Base-by-base conservation (phyloP, 805 yeast species). In the Metschnikowia lachancei region DNA sequence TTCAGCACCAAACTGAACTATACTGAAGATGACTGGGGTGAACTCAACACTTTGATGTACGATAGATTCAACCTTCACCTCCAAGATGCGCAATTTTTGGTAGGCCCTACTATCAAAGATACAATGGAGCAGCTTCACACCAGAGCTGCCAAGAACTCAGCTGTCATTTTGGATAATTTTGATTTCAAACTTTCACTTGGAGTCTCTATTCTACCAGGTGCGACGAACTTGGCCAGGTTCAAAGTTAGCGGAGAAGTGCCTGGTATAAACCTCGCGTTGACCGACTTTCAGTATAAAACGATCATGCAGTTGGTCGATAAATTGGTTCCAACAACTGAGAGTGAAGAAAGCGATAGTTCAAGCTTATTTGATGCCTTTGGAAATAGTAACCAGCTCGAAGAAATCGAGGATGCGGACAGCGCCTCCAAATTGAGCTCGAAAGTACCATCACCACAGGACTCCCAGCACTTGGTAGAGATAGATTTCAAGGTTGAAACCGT, bases 281-380 rank as follows among this genome's bases (percentile, higher is more conserved):
- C 87, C 55, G 98, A 94, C 61, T 85, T 82, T 57, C 97, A 95
- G 62, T 95, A 95, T 67, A 87, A 89, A 63, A 81, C 89, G 1
- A 70, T 94, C 58, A 83, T 94, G 92, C 81, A 82, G 47, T 68
- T 92, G 36, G 69, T 92, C 29, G 85, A 85, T 41, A 77, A 72
- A 9, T 79, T 84, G 17, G 73, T 89, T 10, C 97, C 97, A 1
- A 54, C 59, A 35, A 33, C 55, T 14, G 74, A 71, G 11, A 56
- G 58, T 28, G 49, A 51, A 3, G 72, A 69, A 10, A 58, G 53
- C 1, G 74, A 69, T 17, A 67, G 59, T 4, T 61, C 63, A 3
- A 63, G 70, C 45, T 56, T 63, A 1, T 70, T 72, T 46, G 54
- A 66, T 51, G 64, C 76, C 0, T 70, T 60, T 51, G 69, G 67